Evolutionary conservation across 2,329 filamentous ascomycete species (phyloP).

Genomic region (Colletotrichum paranaense): DNA sequence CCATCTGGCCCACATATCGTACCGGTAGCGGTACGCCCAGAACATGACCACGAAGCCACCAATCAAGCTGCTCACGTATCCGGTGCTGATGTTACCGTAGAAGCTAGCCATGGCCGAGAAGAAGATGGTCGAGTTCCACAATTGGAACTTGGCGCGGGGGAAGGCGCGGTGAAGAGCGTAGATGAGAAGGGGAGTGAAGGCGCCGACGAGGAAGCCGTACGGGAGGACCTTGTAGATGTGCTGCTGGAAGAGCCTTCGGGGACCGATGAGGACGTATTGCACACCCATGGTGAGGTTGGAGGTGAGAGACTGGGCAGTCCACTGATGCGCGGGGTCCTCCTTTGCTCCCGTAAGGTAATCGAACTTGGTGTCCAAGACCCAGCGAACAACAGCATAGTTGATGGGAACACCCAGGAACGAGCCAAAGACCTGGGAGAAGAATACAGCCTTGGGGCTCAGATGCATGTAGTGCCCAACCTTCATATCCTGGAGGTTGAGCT

Average conservation of each 20-base stretch:
- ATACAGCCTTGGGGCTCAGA: conserved; percentile 67
- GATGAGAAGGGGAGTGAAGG: conserved; percentile 56
- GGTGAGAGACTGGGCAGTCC: conserved; percentile 67
- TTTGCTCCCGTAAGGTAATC: conserved; percentile 64
- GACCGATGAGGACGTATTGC: conserved; percentile 68
- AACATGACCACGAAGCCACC: conserved; percentile 72
- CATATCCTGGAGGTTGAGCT: conserved; percentile 66
- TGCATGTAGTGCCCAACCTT: conserved; percentile 63
- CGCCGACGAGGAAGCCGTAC: conserved; percentile 65
- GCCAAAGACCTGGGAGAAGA: conserved; percentile 71
- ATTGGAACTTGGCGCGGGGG: conserved; percentile 63
- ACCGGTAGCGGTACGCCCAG: conserved; percentile 65
- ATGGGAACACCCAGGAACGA: conserved; percentile 69
- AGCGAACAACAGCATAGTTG: conserved; percentile 70
- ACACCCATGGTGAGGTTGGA: conserved; percentile 65
- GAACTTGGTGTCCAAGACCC: conserved; percentile 67
- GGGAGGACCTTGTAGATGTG: conserved; percentile 60
- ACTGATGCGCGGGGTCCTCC: conserved; percentile 67
- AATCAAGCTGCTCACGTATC: conserved; percentile 66
- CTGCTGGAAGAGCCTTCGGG: conserved; percentile 55
- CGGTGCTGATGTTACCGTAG: conserved; percentile 72
- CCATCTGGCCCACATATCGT: conserved; percentile 67
- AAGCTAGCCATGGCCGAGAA: conserved; percentile 66
- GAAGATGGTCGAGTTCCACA: conserved; percentile 73
- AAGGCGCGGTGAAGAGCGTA: conserved; percentile 64